A percentile compares a stretch with the other conserved stretches of the same genome.
Evolutionary conservation across 352 stramenopile species (phyloP).

Genomic region (Phytophthora quininea): DNA sequence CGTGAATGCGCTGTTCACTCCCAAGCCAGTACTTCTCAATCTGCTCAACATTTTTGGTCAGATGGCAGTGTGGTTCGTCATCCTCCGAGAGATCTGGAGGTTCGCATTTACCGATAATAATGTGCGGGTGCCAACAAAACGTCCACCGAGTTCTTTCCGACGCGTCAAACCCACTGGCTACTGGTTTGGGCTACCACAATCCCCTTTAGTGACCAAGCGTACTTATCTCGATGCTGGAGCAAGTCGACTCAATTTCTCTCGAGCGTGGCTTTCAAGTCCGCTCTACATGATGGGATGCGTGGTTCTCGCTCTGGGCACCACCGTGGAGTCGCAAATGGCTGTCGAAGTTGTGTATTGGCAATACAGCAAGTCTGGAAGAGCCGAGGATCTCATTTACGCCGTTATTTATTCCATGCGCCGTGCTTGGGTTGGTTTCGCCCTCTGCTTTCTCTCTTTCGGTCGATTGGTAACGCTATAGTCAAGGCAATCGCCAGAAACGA

Average conservation of each 20-base stretch:
- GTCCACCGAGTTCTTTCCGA: not conserved
- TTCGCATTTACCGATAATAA: not conserved
- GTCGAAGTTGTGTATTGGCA: conserved; percentile 27
- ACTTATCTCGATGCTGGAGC: conserved; percentile 12
- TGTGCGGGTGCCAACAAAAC: not conserved
- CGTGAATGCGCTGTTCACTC: conserved; percentile 26
- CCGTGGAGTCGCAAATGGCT: conserved; percentile 27
- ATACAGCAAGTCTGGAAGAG: conserved; percentile 12
- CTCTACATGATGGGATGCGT: conserved; percentile 28
- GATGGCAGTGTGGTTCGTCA: conserved; percentile 14
- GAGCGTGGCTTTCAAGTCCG: conserved; percentile 23
- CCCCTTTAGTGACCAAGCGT: not conserved
- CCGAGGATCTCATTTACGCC: conserved; percentile 16
- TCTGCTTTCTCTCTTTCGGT: conserved; percentile 7
- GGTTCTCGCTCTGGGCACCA: conserved; percentile 20
- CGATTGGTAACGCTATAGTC: not conserved
- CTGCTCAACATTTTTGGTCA: conserved; percentile 22
- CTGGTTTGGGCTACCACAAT: not conserved
- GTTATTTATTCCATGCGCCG: conserved; percentile 24
- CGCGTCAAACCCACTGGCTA: conserved; percentile 2
- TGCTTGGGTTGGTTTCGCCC: conserved; percentile 21
- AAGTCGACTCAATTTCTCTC: conserved; percentile 14
- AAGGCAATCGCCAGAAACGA: not conserved
- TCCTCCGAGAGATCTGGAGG: conserved; percentile 9
- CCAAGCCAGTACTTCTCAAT: conserved; percentile 15